phyloP scores from a whole-genome alignment of 1,284 basidiomycete species.

The Inonotus hispidus region DNA sequence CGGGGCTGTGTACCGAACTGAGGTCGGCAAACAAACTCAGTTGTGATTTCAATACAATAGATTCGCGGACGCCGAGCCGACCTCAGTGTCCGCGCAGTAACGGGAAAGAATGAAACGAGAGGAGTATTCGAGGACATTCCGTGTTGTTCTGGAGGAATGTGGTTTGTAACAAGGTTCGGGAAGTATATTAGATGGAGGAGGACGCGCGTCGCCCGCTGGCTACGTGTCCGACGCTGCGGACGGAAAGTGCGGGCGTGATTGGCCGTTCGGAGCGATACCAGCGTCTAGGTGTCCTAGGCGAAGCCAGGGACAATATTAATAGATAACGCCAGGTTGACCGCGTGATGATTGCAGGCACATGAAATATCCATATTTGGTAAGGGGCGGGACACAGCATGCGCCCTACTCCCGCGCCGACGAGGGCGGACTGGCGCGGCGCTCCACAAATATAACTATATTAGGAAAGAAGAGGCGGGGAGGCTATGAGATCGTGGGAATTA shows the following conservation, averaged over 20 bases:
- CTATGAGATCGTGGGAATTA: conserved; percentile 5
- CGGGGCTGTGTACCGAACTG: not conserved
- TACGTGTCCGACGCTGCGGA: not conserved
- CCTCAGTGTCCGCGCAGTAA: too few species aligned
- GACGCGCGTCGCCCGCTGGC: not conserved
- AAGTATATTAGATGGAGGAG: not conserved
- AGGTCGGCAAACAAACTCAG: not conserved
- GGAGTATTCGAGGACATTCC: not conserved
- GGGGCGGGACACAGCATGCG: conserved; percentile 14
- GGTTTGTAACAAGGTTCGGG: not conserved
- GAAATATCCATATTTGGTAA: not conserved
- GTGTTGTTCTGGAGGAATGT: not conserved
- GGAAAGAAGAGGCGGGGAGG: not conserved
- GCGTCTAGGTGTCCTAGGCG: not conserved
- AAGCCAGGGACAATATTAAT: not conserved
- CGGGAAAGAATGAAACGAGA: not conserved
- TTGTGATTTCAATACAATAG: too few species aligned
- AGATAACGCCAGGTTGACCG: not conserved
- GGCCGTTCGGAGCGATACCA: not conserved
- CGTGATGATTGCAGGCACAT: not conserved
- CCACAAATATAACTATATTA: not conserved
- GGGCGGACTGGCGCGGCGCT: not conserved
- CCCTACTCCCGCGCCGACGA: not conserved
- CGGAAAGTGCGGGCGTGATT: not conserved
- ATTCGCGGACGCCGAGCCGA: too few species aligned